Conservation (phyloP, 352 stramenopile species). For the Phytophthora citrophthora region DNA sequence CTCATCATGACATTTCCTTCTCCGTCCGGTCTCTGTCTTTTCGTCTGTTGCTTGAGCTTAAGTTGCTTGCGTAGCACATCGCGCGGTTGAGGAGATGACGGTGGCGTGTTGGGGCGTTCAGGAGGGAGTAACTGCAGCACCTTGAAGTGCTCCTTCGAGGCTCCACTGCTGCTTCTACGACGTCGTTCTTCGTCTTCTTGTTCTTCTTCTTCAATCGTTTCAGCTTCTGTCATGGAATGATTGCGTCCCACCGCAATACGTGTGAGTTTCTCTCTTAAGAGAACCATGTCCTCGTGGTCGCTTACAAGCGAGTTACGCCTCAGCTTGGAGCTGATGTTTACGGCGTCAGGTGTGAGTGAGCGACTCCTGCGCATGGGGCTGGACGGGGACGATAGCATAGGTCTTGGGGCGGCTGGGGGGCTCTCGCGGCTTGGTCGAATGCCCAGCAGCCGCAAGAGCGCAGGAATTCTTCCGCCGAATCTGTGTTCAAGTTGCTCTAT, state of each 20-base stretch:
- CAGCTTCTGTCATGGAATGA: constrained; percentile 8
- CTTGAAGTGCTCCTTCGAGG: constrained; percentile 42
- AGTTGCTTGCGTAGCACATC: constrained; percentile 79
- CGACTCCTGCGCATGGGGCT: constrained; percentile 30
- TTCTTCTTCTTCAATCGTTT: constrained; percentile 7
- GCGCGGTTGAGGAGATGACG: constrained; percentile 78
- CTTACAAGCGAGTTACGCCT: constrained; percentile 67
- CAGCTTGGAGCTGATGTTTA: constrained; percentile 44
- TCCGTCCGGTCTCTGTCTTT: constrained; percentile 9
- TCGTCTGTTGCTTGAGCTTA: constrained; percentile 50
- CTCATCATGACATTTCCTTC: constrained; percentile 40
- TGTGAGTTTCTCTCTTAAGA: constrained; percentile 79
- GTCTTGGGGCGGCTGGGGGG: not conserved
- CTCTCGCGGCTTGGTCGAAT: constrained; percentile 7
- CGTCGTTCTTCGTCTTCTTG: constrained; percentile 9
- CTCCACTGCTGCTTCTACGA: constrained; percentile 13
- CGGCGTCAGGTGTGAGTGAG: constrained; percentile 21
- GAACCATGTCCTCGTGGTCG: constrained; percentile 67
- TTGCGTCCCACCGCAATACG: constrained; percentile 60
- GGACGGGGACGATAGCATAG: constrained; percentile 37
- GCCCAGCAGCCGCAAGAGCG: constrained; percentile 13
- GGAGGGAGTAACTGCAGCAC: constrained; percentile 48
- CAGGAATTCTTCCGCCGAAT: constrained; percentile 32
- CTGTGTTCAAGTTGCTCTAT: constrained; percentile 7
- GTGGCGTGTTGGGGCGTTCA: constrained; percentile 70